Percentiles rank a stretch among this genome's conserved stretches.
Conservation (phyloP, 179 eudicot genomes). For the Drosera spatulata region DNA sequence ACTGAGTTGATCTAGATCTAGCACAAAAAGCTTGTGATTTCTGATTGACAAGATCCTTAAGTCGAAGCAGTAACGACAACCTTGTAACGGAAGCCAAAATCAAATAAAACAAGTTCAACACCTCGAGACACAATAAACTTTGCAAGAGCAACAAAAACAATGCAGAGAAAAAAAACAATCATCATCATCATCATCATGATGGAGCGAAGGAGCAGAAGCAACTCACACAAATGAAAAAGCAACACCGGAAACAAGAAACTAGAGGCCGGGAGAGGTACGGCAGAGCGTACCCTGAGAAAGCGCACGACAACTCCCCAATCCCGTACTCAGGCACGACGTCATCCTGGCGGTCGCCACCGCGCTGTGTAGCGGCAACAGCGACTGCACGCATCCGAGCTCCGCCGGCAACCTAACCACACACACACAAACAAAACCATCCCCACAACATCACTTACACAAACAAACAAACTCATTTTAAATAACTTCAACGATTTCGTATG, state of each 20-base stretch:
- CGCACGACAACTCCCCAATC: constrained; percentile 66
- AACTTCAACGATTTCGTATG: neutral
- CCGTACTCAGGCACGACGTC: constrained; percentile 73
- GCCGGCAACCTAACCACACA: constrained; percentile 35
- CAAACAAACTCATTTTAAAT: constrained; percentile 1
- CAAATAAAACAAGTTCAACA: too few relatives aligned
- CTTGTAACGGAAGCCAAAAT: too few relatives aligned
- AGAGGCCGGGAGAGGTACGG: constrained; percentile 83
- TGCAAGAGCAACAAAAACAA: too few relatives aligned
- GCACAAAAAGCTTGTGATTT: too few relatives aligned
- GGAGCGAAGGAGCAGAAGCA: constrained; percentile 2
- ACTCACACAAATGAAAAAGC: constrained; percentile 13
- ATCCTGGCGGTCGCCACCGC: constrained; percentile 75
- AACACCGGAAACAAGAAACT: constrained; percentile 29
- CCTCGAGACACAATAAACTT: too few relatives aligned
- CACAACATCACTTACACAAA: neutral
- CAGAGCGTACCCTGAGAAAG: constrained; percentile 97
- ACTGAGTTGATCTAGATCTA: too few relatives aligned
- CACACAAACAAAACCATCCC: neutral
- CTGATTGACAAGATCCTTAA: too few relatives aligned
- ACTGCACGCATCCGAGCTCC: constrained; percentile 62
- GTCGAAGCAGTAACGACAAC: too few relatives aligned
- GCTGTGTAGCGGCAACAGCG: constrained; percentile 78
- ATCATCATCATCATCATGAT: neutral
- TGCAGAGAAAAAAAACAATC: too few relatives aligned